phyloP scores from a whole-genome alignment of 177 flowering plant genomes.

The Vitis hybrid region DNA sequence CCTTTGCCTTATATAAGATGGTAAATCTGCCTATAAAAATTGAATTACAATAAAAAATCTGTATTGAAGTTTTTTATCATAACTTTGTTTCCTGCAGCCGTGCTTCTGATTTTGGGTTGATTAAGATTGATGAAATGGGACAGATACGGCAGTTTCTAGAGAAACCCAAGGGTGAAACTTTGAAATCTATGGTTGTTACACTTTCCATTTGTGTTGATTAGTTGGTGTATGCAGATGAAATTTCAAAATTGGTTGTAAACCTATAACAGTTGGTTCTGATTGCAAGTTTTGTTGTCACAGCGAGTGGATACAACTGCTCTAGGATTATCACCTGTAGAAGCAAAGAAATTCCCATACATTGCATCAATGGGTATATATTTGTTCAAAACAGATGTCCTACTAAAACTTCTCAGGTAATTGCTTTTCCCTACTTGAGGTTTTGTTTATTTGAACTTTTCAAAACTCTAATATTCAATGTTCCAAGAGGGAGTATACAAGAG shows the following conservation, averaged over 20 bases:
- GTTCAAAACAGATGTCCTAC: constrained; percentile 53
- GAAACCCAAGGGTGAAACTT: constrained; percentile 2
- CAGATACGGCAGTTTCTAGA: neutral
- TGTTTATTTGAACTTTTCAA: no score
- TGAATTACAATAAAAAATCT: neutral
- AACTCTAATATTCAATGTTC: no score
- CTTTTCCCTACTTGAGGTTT: no score
- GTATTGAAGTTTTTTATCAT: neutral
- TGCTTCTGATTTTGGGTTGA: constrained; percentile 6
- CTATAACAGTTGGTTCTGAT: neutral
- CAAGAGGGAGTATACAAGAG: no score
- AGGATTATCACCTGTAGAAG: constrained; percentile 46
- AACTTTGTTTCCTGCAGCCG: neutral
- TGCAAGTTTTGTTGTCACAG: constrained; percentile 25
- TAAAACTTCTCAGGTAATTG: constrained; percentile 35
- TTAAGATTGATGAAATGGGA: constrained; percentile 1
- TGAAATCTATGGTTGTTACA: constrained; percentile 1
- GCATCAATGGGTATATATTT: constrained; percentile 76
- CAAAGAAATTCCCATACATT: constrained; percentile 46
- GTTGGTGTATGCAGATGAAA: neutral
- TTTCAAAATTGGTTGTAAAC: neutral
- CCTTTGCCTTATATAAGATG: neutral
- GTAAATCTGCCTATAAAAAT: neutral
- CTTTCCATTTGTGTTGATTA: neutral
- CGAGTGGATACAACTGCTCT: constrained; percentile 58